phyloP scores from a whole-genome alignment of 2,329 filamentous ascomycete genomes.

The Hypoxylon rubiginosum region DNA sequence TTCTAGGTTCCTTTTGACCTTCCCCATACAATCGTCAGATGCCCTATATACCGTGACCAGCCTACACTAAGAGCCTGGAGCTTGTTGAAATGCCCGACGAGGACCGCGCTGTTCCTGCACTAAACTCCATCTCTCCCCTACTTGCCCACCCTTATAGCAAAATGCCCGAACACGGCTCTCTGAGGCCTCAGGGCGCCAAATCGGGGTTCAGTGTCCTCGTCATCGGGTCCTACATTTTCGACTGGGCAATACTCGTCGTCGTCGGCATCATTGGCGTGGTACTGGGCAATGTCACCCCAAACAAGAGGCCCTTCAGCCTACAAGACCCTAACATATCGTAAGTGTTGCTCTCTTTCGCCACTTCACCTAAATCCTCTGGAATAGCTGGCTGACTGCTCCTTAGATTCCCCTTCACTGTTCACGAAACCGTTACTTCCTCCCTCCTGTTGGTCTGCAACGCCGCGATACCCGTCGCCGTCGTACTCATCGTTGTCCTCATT shows the following conservation, averaged over 20 bases:
- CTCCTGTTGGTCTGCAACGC: constrained; percentile 75
- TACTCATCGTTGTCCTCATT: constrained; percentile 75
- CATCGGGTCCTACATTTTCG: constrained; percentile 76
- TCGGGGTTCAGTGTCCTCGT: constrained; percentile 56
- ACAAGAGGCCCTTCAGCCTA: constrained; percentile 78
- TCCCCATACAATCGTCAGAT: constrained; percentile 19
- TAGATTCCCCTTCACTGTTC: constrained; percentile 76
- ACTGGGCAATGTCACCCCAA: constrained; percentile 72
- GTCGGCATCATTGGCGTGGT: constrained; percentile 71
- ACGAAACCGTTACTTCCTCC: constrained; percentile 79
- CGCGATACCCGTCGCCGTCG: constrained; percentile 74
- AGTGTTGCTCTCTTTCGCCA: constrained; percentile 44
- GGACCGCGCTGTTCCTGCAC: constrained; percentile 41
- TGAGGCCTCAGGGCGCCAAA: constrained; percentile 36
- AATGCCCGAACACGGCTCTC: constrained; percentile 47
- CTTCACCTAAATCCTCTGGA: constrained; percentile 14
- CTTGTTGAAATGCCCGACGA: constrained; percentile 47
- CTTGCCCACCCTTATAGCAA: constrained; percentile 49
- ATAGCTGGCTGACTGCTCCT: constrained; percentile 18
- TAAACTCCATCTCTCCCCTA: constrained; percentile 43
- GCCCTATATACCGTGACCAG: constrained; percentile 10
- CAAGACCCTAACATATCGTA: constrained; percentile 82
- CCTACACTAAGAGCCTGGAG: no score
- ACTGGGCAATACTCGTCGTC: constrained; percentile 77
- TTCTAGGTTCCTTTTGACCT: neutral